Percentiles rank a stretch among this genome's conserved stretches.
Conservation (phyloP, 352 stramenopile species). For the Peronospora farinosa region DNA sequence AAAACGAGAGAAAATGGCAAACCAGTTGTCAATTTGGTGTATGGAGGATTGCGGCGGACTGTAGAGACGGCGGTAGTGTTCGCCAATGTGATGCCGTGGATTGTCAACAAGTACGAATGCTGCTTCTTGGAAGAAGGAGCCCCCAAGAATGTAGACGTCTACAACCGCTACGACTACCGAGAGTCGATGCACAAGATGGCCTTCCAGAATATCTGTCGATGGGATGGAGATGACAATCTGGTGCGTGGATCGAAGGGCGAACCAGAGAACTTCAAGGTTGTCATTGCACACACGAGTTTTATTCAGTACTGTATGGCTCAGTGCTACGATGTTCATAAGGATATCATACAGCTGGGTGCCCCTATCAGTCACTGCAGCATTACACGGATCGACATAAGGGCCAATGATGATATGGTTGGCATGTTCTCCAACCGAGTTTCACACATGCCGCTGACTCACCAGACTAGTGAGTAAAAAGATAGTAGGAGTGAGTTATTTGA, state of each 20-base stretch:
- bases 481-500: conserved; percentile 17
- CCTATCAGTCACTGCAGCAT: conserved; percentile 72
- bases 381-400: conserved; percentile 56
- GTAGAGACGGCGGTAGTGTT: conserved; percentile 64
- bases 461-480: conserved; percentile 64
- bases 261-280: conserved; percentile 55
- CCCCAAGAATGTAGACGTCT: conserved; percentile 45
- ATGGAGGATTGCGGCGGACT: conserved; percentile 55
- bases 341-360: conserved; percentile 70
- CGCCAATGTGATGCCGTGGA: conserved; percentile 57
- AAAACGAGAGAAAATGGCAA: conserved; percentile 28
- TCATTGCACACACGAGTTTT: conserved; percentile 76
- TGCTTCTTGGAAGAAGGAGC: conserved; percentile 73
- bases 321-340: conserved; percentile 58
- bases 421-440: conserved; percentile 58
- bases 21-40: conserved; percentile 48
- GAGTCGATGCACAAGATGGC: conserved; percentile 74
- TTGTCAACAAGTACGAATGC: conserved; percentile 52
- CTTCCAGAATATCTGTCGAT: conserved; percentile 63
- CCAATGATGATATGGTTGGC: conserved; percentile 41
- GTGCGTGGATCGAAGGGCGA: conserved; percentile 20
- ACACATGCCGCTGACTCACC: conserved; percentile 64
- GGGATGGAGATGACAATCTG: conserved; percentile 32
- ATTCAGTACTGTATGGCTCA: conserved; percentile 67
- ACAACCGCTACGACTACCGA: conserved; percentile 60